Evolutionary conservation across 805 yeast species (phyloP).

Genomic region (Lachancea sp.): DNA sequence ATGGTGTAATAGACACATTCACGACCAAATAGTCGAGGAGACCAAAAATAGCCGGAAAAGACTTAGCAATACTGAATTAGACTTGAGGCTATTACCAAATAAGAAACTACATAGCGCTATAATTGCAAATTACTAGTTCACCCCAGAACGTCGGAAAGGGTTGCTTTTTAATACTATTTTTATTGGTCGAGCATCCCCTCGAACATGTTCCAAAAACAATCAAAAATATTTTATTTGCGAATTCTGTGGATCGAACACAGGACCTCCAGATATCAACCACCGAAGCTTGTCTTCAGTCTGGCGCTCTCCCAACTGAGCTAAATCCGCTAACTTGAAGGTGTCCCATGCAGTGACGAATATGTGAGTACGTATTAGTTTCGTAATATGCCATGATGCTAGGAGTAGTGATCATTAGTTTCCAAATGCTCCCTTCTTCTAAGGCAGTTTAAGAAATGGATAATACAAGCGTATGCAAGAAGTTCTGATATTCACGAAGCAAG

Average conservation of each 20-base stretch:
- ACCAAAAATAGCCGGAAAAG: slow-evolving; percentile 3
- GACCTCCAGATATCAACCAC: slow-evolving; percentile 51
- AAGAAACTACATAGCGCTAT: not conserved
- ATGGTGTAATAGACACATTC: slow-evolving; percentile 2
- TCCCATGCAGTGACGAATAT: no score
- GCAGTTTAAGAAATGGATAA: no score
- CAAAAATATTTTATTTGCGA: no score
- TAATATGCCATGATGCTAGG: no score
- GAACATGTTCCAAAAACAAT: not conserved
- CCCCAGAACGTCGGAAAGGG: no score
- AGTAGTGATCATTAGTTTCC: no score
- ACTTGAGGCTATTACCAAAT: not conserved
- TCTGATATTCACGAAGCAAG: no score
- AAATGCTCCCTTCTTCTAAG: no score
- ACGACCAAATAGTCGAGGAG: not conserved
- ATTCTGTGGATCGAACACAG: slow-evolving; percentile 68
- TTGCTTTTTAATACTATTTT: no score
- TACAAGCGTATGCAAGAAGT: no score
- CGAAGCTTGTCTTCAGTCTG: slow-evolving; percentile 34
- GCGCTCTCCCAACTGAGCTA: slow-evolving; percentile 43
- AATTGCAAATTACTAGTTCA: not conserved
- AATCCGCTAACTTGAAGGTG: slow-evolving; percentile 35
- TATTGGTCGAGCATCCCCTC: not conserved
- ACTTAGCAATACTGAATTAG: not conserved
- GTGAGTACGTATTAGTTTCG: no score